phyloP scores from a whole-genome alignment of 106 monocot genomes.

The Chionographis japonica region DNA sequence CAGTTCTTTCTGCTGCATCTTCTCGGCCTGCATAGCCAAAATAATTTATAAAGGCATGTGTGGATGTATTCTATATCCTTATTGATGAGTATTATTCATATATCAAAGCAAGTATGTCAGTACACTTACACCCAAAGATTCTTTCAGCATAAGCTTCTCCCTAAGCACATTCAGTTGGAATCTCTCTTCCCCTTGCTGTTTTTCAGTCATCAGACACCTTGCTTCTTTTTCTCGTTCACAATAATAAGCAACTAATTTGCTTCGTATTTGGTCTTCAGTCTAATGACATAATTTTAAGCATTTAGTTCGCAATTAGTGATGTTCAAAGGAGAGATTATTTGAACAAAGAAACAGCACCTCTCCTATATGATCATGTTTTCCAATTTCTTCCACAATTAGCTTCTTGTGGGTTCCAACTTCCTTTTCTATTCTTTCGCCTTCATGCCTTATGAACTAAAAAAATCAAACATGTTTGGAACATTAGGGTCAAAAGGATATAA shows the following conservation, averaged over 20 bases:
- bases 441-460: slow-evolving; percentile 34
- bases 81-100: too few relatives aligned
- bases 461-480: neutral
- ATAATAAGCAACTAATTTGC: slow-evolving; percentile 82
- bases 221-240: slow-evolving; percentile 93
- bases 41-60: neutral
- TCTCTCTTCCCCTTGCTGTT: slow-evolving; percentile 82
- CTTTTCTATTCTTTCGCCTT: slow-evolving; percentile 87
- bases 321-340: neutral
- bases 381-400: slow-evolving; percentile 80
- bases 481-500: neutral
- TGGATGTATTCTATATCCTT: neutral
- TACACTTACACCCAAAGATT: slow-evolving; percentile 53
- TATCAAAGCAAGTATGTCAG: neutral
- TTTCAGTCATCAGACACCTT: slow-evolving; percentile 84
- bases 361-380: slow-evolving; percentile 86
- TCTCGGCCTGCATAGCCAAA: slow-evolving; percentile 64
- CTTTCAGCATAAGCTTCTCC: slow-evolving; percentile 84
- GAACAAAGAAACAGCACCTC: slow-evolving; percentile 59
- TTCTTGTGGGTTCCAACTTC: slow-evolving; percentile 98
- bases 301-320: neutral
- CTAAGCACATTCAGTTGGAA: slow-evolving; percentile 59
- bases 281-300: slow-evolving; percentile 7
- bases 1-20: slow-evolving; percentile 81
- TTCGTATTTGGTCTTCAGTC: slow-evolving; percentile 90